Evolutionary conservation across 2,329 filamentous ascomycete species (phyloP).

Genomic region (Alternaria metachromatica): DNA sequence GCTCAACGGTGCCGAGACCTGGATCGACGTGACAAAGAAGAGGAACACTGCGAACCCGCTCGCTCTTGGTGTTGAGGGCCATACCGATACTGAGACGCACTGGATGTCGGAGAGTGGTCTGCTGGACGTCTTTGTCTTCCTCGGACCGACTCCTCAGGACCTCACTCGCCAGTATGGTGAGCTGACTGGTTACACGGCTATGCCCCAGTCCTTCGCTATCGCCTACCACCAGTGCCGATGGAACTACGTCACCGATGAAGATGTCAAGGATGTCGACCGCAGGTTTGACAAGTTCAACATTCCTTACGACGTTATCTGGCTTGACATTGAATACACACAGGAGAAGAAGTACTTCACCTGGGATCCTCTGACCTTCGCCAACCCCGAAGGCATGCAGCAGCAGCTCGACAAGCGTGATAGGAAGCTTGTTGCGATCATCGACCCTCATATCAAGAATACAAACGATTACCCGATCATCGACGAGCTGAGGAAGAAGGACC

Average conservation of each 20-base stretch:
- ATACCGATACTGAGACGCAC: constrained; percentile 84
- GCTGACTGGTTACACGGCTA: constrained; percentile 86
- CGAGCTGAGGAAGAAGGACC: constrained; percentile 81
- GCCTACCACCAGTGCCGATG: constrained; percentile 97
- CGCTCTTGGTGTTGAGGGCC: constrained; percentile 71
- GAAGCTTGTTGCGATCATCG: constrained; percentile 93
- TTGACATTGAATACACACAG: constrained; percentile 97
- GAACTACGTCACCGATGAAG: constrained; percentile 98
- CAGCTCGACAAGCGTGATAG: constrained; percentile 84
- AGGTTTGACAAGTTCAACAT: constrained; percentile 96
- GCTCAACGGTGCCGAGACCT: constrained; percentile 96
- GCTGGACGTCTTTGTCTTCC: constrained; percentile 91
- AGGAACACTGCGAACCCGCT: constrained; percentile 77
- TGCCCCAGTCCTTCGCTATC: constrained; percentile 91
- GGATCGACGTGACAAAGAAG: constrained; percentile 90
- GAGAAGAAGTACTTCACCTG: constrained; percentile 98
- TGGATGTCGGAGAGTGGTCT: constrained; percentile 95
- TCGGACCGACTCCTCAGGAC: constrained; percentile 85
- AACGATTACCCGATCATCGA: constrained; percentile 77
- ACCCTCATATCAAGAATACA: constrained; percentile 96
- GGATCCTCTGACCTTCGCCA: constrained; percentile 85
- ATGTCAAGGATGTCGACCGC: constrained; percentile 94
- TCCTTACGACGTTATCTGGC: constrained; percentile 98
- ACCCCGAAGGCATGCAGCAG: constrained; percentile 86
- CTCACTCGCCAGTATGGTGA: constrained; percentile 84